Conservation (phyloP, 2,329 filamentous ascomycete species). For the Phaeosphaeriaceae sp. region DNA sequence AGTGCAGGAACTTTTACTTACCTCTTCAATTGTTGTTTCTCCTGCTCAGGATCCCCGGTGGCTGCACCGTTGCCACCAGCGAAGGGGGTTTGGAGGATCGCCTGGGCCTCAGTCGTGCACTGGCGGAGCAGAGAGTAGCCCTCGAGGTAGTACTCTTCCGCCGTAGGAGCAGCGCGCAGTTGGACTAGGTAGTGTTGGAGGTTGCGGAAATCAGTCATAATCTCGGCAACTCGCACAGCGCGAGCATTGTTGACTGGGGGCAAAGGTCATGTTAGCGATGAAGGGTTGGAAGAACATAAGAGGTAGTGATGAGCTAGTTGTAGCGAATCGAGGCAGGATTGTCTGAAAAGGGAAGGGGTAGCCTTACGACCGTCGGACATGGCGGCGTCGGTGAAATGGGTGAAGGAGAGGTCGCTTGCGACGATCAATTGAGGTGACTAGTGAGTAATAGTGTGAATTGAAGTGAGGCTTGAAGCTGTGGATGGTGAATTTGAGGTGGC, state of each 20-base stretch:
- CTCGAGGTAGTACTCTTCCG: constrained; percentile 64
- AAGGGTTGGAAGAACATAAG: neutral
- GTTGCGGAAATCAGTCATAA: constrained; percentile 69
- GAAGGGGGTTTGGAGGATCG: constrained; percentile 62
- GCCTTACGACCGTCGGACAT: constrained; percentile 66
- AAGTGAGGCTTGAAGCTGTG: constrained; percentile 27
- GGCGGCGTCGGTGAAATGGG: constrained; percentile 17
- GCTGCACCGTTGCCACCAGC: constrained; percentile 50
- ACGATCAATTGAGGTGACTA: constrained; percentile 11
- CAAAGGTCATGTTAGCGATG: constrained; percentile 14
- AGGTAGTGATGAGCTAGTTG: constrained; percentile 4
- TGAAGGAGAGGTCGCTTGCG: constrained; percentile 19
- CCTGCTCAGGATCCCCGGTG: constrained; percentile 57
- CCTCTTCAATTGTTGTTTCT: constrained; percentile 64
- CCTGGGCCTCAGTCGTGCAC: constrained; percentile 61
- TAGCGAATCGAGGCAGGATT: neutral
- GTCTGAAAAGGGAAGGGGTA: constrained; percentile 10
- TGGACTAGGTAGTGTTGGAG: constrained; percentile 65
- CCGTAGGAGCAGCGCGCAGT: constrained; percentile 57
- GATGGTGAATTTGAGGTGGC: constrained; percentile 31
- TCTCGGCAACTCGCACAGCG: constrained; percentile 66
- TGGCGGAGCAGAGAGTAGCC: constrained; percentile 65
- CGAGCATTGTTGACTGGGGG: constrained; percentile 66
- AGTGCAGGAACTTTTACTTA: constrained; percentile 41
- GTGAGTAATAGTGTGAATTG: constrained; percentile 12